Base-by-base conservation (phyloP, 2,329 filamentous ascomycete species). In the Xylaria sp. region DNA sequence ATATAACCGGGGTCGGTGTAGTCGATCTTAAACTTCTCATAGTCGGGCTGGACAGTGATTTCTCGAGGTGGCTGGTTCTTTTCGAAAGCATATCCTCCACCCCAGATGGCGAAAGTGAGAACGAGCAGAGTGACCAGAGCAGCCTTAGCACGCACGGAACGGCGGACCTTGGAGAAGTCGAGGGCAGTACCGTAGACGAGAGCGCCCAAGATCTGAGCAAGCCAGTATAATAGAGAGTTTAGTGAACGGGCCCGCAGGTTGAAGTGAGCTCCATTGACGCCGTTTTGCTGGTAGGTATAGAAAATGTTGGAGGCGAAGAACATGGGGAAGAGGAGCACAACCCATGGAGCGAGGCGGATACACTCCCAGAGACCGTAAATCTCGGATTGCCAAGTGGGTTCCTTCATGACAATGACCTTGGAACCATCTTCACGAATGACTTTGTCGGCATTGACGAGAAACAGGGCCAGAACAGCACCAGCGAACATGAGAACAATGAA, bases 281-380 rank as follows among this genome's bases (percentile, higher is more conserved):
- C 86, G 77, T 93, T 93, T 82, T 92, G 91, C 75, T 94, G 92
- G 79, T 94, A 94, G 58, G 89, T 89, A 80, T 92, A 92, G 82
- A 94, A 94, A 88, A 91, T 93, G 79, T 94, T 94, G 77, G 90
- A 92, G 60, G 90, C 86, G 76, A 92, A 86, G 83, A 94, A 94
- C 89, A 94, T 92, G 75, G 92, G 92, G 82, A 93, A 94, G 33
- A 94, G 85, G 25, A 89, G 78, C 63, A 94, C 73, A 74, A 94
- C 91, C 80, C 90, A 92, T 20, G 86, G 86, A 74, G 93, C 90
- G 33, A 82, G 85, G 64, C 80, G 79, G 66, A 94, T 81, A 6
- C 89, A 91, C 77, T 93, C 84, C 78, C 83, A 89, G 2, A 94
- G 86, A 64, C 92, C 92, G 15, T 87, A 67, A 61, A 94, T 80